A percentile compares a stretch with the other conserved stretches of the same genome.
These are phyloP conservation scores for Zangia roseola DNA, from an alignment of 768 basidiomycete genomes.

Conservation along the genomic window DNA sequence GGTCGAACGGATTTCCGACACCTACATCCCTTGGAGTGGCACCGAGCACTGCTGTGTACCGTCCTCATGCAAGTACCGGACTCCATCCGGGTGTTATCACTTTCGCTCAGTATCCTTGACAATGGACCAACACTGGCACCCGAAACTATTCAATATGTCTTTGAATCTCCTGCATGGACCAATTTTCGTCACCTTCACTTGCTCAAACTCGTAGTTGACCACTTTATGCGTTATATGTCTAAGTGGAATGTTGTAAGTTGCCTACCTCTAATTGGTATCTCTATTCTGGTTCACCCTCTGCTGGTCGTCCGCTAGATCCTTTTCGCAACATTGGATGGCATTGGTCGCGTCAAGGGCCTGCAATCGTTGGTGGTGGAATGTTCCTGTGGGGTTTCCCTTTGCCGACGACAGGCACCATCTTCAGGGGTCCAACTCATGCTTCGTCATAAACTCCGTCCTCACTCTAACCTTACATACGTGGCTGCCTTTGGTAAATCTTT, in stretches of 20 bases:
- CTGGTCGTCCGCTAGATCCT: background rate
- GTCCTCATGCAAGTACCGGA: background rate
- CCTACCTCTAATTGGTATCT: background rate
- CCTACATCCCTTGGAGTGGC: background rate
- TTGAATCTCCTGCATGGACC: constrained; percentile 1
- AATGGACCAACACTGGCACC: fast-evolving
- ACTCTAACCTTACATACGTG: background rate
- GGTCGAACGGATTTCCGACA: background rate
- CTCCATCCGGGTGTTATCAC: background rate
- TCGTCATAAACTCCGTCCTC: background rate
- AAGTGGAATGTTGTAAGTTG: background rate
- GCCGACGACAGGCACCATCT: background rate
- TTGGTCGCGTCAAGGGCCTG: background rate
- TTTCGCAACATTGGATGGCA: background rate
- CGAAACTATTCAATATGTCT: background rate
- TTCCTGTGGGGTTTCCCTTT: background rate
- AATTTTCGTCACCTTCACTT: constrained; percentile 6
- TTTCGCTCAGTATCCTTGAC: background rate
- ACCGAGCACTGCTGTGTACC: background rate
- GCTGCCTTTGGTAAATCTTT: background rate
- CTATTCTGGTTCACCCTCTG: background rate
- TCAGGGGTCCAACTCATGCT: background rate
- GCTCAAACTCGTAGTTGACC: background rate
- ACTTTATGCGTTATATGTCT: no score
- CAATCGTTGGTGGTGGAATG: no score